phyloP scores from a whole-genome alignment of 176 grass and related monocot genomes.

The Bothriochloa decipiens region DNA sequence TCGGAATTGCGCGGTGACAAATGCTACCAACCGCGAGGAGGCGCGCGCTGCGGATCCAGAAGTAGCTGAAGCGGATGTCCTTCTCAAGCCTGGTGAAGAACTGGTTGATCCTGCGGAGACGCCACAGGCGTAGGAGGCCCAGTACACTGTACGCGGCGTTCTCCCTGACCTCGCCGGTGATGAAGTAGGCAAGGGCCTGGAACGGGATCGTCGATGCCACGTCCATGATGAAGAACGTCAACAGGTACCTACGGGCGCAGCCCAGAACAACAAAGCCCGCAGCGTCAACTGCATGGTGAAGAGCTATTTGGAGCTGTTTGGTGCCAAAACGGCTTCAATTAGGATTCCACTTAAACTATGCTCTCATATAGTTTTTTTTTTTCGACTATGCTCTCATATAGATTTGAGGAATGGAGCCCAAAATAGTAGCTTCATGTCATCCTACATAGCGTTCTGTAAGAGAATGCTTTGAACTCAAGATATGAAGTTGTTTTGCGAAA shows the following conservation, averaged over 20 bases:
- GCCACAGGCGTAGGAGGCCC: constrained; percentile 86
- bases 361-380: no score
- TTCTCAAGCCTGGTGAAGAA: constrained; percentile 98
- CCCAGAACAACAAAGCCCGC: not conserved
- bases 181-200: constrained; percentile 70
- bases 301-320: not conserved
- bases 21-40: constrained; percentile 40
- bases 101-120: constrained; percentile 82
- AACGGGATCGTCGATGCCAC: constrained; percentile 89
- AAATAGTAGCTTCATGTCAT: no score
- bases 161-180: constrained; percentile 66
- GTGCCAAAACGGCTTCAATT: no score
- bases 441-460: no score
- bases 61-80: constrained; percentile 98
- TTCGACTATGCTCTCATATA: no score
- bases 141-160: constrained; percentile 63
- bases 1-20: no score
- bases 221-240: constrained; percentile 93
- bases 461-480: no score
- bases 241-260: constrained; percentile 59
- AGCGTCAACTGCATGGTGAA: not conserved
- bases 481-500: no score
- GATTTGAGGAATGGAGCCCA: no score
- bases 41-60: constrained; percentile 75
- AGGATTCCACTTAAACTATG: no score